Conservation (phyloP, 148 eudicot genomes). For the Amaranthus hypochondriacus region DNA sequence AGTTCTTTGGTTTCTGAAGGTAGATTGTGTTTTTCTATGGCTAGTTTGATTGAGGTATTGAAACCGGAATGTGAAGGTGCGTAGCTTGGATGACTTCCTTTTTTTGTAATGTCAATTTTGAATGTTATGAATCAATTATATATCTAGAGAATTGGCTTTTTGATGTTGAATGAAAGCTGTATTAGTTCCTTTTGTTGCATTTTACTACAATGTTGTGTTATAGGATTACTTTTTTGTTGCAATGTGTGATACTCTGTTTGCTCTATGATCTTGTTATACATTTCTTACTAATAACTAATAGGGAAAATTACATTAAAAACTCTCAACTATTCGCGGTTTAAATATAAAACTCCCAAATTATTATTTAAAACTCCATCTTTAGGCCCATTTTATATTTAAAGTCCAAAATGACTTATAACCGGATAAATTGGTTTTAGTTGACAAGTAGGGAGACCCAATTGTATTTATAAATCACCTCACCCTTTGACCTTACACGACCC, state of each 20-base stretch:
- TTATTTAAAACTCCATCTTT: too few relatives aligned
- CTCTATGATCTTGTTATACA: not conserved
- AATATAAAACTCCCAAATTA: too few relatives aligned
- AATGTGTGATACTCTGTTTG: not conserved
- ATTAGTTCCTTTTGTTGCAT: not conserved
- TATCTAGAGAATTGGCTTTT: not conserved
- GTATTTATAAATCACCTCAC: too few relatives aligned
- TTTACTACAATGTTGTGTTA: not conserved
- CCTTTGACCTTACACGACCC: too few relatives aligned
- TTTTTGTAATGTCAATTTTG: conserved; percentile 15
- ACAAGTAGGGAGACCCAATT: too few relatives aligned
- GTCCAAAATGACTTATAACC: too few relatives aligned
- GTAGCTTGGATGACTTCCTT: conserved; percentile 7
- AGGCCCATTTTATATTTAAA: too few relatives aligned
- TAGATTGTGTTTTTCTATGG: conserved; percentile 49
- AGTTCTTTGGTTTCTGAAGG: conserved; percentile 57
- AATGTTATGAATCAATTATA: conserved; percentile 9
- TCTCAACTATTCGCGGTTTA: too few relatives aligned
- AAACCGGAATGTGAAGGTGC: conserved; percentile 37
- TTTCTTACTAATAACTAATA: not conserved
- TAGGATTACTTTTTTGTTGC: not conserved
- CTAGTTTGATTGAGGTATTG: conserved; percentile 47
- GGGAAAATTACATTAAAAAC: too few relatives aligned
- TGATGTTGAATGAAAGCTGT: not conserved
- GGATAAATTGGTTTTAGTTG: too few relatives aligned